phyloP scores from a whole-genome alignment of 2,329 filamentous ascomycete species.

The Balansia obtecta region DNA sequence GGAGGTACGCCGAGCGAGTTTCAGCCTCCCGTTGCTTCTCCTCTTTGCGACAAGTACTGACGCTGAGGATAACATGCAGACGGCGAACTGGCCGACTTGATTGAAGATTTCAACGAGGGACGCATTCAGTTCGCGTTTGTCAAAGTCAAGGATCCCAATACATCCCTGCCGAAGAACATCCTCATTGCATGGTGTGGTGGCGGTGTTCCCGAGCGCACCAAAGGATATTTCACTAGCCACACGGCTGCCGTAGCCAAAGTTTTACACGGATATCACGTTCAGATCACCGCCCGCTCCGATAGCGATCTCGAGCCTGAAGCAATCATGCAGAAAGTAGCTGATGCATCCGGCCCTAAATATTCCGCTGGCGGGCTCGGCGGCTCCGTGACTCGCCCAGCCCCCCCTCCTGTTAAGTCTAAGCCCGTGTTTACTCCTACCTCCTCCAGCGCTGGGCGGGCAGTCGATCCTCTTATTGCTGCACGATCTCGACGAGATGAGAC shows the following conservation, averaged over 20 bases:
- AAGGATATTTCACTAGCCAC: constrained; percentile 97
- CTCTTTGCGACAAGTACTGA: constrained; percentile 9
- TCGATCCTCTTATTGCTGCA: constrained; percentile 57
- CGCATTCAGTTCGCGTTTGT: constrained; percentile 94
- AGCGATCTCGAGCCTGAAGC: constrained; percentile 74
- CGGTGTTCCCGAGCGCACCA: constrained; percentile 94
- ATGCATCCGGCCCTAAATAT: constrained; percentile 93
- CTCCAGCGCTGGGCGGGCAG: constrained; percentile 32
- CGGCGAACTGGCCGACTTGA: constrained; percentile 77
- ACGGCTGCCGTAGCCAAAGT: constrained; percentile 80
- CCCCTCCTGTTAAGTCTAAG: constrained; percentile 70
- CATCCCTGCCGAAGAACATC: constrained; percentile 75
- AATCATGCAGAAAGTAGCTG: constrained; percentile 86
- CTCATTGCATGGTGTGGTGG: constrained; percentile 96
- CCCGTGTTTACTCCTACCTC: constrained; percentile 77
- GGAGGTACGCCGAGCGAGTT: constrained; percentile 46
- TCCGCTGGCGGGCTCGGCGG: constrained; percentile 52
- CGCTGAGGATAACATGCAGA: constrained; percentile 40
- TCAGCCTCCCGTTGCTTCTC: not conserved
- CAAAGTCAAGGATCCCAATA: constrained; percentile 93
- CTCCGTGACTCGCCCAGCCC: constrained; percentile 37
- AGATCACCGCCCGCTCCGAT: constrained; percentile 89
- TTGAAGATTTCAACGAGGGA: constrained; percentile 95
- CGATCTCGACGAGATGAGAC: constrained; percentile 47
- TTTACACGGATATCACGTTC: constrained; percentile 93